A percentile compares a stretch with the other conserved stretches of the same genome.
Evolutionary conservation across 257 asterid species (phyloP).

Genomic region (Solanum virginianum): DNA sequence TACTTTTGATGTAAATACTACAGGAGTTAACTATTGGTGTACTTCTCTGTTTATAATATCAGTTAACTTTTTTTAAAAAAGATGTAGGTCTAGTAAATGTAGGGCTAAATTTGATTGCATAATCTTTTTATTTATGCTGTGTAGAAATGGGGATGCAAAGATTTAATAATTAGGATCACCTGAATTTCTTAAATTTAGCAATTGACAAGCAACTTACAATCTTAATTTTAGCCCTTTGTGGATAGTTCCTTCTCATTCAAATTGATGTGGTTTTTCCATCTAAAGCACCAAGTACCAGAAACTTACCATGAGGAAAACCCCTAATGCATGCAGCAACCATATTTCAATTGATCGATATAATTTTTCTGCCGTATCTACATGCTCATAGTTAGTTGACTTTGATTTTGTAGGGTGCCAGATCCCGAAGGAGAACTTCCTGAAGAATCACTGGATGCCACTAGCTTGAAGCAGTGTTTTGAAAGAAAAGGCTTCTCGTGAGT

Average conservation of each 20-base stretch:
- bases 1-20: no score
- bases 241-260: background rate
- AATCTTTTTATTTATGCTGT: background rate
- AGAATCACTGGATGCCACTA: conserved; percentile 59
- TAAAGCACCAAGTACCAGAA: background rate
- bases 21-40: no score
- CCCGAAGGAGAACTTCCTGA: conserved; percentile 85
- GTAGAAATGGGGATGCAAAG: background rate
- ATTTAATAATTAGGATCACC: background rate
- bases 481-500: conserved; percentile 90
- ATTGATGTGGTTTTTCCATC: background rate
- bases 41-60: background rate
- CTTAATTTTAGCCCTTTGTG: background rate
- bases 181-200: background rate
- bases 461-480: conserved; percentile 54
- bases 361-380: background rate
- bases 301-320: background rate
- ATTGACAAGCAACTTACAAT: background rate
- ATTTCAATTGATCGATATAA: background rate
- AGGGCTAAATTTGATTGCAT: background rate
- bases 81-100: background rate
- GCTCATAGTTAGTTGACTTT: background rate
- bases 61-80: background rate
- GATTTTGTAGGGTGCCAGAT: conserved; percentile 56
- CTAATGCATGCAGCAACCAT: background rate